Conservation (phyloP, 2,329 filamentous ascomycete genomes). For the Epichloe uncinata region DNA sequence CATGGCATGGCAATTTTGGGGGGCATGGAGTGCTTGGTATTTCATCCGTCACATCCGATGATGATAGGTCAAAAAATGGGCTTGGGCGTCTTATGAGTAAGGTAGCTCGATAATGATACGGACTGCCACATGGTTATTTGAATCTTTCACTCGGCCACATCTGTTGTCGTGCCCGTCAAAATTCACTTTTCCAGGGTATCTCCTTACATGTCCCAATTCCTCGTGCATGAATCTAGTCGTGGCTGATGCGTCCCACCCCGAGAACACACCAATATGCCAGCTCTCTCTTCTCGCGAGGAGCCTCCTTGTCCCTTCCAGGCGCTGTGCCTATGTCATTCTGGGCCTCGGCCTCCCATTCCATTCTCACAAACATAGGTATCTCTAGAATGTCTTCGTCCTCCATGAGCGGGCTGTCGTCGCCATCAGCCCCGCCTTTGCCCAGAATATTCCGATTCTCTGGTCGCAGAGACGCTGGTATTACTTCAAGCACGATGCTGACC, state of each 20-base stretch:
- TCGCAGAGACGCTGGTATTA: conserved; percentile 52
- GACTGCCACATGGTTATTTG: conserved; percentile 27
- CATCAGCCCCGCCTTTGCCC: conserved; percentile 21
- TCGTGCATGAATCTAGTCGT: conserved; percentile 19
- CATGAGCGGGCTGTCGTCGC: conserved; percentile 33
- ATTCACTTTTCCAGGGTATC: conserved; percentile 26
- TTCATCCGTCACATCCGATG: conserved; percentile 21
- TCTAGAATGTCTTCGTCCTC: conserved; percentile 59
- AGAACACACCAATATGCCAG: conserved; percentile 93
- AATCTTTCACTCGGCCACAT: conserved; percentile 13
- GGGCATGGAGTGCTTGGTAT: conserved; percentile 13
- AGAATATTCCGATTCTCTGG: conserved; percentile 21
- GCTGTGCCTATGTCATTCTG: conserved; percentile 49
- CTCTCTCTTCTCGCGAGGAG: conserved; percentile 65
- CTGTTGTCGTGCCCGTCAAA: conserved; percentile 9
- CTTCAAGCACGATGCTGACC: conserved; percentile 86
- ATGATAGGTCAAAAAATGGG: conserved; percentile 23
- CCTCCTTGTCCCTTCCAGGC: conserved; percentile 41
- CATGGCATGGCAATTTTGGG: conserved; percentile 4
- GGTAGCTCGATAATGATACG: conserved; percentile 36
- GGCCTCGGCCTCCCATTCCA: conserved; percentile 75
- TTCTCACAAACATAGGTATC: conserved; percentile 84
- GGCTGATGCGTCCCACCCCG: conserved; percentile 67
- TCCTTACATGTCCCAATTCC: neutral
- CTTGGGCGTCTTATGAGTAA: conserved; percentile 37